Evolutionary conservation across 2,329 filamentous ascomycete species (phyloP).

Genomic region (Ceratocystis cubensis): DNA sequence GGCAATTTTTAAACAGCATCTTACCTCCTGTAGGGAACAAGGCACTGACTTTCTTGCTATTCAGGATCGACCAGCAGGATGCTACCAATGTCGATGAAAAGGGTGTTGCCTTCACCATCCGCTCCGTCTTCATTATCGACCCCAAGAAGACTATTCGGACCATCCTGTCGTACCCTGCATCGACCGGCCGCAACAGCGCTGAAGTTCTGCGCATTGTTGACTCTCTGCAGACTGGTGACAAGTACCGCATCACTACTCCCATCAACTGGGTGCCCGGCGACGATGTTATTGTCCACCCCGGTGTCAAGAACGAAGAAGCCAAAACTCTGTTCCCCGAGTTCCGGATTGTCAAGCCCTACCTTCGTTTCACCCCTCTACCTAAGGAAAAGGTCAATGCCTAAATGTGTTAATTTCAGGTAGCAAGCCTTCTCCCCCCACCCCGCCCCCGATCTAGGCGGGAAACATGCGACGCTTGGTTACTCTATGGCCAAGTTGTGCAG

Average conservation of each 20-base stretch:
- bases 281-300: conserved; percentile 83
- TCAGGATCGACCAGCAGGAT: conserved; percentile 65
- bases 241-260: conserved; percentile 75
- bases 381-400: conserved; percentile 37
- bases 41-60: neutral
- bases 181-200: conserved; percentile 70
- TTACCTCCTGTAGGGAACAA: neutral
- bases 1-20: neutral
- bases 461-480: neutral
- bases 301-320: conserved; percentile 71
- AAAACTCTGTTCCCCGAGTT: conserved; percentile 75
- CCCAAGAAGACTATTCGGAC: conserved; percentile 85
- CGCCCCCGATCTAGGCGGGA: neutral
- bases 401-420: conserved; percentile 15
- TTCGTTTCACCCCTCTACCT: conserved; percentile 57
- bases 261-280: conserved; percentile 84
- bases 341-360: conserved; percentile 56
- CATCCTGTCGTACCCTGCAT: conserved; percentile 85
- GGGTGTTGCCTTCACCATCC: conserved; percentile 85
- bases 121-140: conserved; percentile 89
- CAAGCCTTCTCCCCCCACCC: neutral
- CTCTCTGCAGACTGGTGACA: conserved; percentile 72
- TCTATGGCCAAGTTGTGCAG: neutral
- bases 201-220: conserved; percentile 70
- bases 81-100: conserved; percentile 68